Conservation (phyloP, 306 rosid species). For the Cucurbita ficifolia region DNA sequence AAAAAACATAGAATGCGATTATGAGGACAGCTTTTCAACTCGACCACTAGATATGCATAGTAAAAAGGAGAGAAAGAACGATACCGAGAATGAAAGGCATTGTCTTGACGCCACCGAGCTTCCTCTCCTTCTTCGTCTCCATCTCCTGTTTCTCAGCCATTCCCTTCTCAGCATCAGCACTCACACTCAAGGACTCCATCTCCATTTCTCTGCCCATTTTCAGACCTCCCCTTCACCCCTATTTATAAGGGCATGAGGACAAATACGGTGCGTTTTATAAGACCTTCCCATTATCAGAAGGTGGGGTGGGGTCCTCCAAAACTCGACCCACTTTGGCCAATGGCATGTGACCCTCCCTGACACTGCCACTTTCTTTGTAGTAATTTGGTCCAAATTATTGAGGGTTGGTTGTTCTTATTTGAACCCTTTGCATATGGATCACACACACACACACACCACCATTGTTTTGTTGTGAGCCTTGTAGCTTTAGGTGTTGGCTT, state of each 20-base stretch:
- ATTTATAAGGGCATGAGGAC: background rate
- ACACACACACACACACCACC: no score
- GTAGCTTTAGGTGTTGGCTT: background rate
- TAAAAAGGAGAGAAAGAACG: background rate
- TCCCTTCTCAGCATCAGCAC: constrained; percentile 5
- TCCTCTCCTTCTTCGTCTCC: background rate
- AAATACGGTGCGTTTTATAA: background rate
- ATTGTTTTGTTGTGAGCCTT: background rate
- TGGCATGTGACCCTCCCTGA: background rate
- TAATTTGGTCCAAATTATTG: background rate
- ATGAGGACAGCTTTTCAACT: no score
- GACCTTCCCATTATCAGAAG: background rate
- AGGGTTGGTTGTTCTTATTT: background rate
- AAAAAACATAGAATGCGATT: no score
- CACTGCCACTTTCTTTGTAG: background rate
- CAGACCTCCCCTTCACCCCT: background rate
- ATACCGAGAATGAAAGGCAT: constrained; percentile 51
- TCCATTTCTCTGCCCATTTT: background rate
- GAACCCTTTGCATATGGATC: background rate
- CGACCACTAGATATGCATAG: no score
- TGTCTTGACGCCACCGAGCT: constrained; percentile 42
- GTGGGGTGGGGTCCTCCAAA: background rate
- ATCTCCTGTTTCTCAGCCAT: background rate
- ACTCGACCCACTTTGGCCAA: background rate
- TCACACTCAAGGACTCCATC: background rate